These are phyloP conservation scores for Fusarium sororula DNA, from an alignment of 2,329 filamentous ascomycete genomes.

Conservation along the genomic window DNA sequence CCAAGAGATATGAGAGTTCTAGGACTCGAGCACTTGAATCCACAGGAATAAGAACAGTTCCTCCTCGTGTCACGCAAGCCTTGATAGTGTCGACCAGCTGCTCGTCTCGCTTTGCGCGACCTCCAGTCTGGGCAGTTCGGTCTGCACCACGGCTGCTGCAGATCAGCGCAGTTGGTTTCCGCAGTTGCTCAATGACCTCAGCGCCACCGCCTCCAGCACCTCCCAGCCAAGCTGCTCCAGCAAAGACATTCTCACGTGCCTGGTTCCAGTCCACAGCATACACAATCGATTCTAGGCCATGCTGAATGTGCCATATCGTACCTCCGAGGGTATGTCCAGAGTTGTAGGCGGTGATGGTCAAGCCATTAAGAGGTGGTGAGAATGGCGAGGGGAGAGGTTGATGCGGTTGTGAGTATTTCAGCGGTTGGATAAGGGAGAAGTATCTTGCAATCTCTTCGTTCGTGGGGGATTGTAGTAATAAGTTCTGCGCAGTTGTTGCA, in stretches of 20 bases:
- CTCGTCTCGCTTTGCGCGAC: slow-evolving; percentile 84
- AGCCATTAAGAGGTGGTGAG: slow-evolving; percentile 86
- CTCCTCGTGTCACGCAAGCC: slow-evolving; percentile 79
- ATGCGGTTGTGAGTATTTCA: slow-evolving; percentile 97
- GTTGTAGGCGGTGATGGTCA: slow-evolving; percentile 96
- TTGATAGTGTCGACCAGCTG: slow-evolving; percentile 84
- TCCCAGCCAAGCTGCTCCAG: slow-evolving; percentile 92
- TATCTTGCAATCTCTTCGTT: slow-evolving; percentile 90
- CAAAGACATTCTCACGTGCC: slow-evolving; percentile 92
- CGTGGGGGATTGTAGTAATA: slow-evolving; percentile 76
- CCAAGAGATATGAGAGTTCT: slow-evolving; percentile 89
- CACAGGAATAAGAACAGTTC: slow-evolving; percentile 91
- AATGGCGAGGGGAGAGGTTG: slow-evolving; percentile 88
- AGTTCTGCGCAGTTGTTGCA: slow-evolving; percentile 60
- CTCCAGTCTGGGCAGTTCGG: slow-evolving; percentile 73
- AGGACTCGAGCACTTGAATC: slow-evolving; percentile 95
- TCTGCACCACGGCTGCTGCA: slow-evolving; percentile 88
- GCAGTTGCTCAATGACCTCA: slow-evolving; percentile 91
- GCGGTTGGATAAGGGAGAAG: slow-evolving; percentile 87
- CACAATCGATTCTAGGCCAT: slow-evolving; percentile 94
- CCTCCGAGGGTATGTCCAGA: slow-evolving; percentile 95
- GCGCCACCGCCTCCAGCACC: slow-evolving; percentile 81
- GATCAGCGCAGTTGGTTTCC: slow-evolving; percentile 91
- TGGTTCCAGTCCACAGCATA: slow-evolving; percentile 99
- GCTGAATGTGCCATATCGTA: slow-evolving; percentile 98